phyloP scores from a whole-genome alignment of 148 eudicot genomes.

The Spergularia marina region DNA sequence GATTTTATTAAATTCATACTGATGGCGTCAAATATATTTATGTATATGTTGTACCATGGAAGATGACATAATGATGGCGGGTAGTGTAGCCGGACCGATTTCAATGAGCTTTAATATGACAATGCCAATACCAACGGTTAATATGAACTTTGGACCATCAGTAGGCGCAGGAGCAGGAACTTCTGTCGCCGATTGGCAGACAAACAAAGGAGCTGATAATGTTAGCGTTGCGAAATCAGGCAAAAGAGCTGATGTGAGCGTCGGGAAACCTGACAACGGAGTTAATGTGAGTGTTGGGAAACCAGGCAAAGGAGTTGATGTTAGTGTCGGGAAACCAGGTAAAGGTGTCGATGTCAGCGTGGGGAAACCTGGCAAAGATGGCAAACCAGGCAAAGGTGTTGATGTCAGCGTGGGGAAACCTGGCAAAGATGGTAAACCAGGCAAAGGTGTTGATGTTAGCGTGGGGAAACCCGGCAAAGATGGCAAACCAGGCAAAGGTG shows the following conservation, averaged over 20 bases:
- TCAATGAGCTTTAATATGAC: too few relatives aligned
- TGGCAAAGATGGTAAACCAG: too few relatives aligned
- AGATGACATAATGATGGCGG: not conserved
- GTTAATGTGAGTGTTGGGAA: conserved; percentile 11
- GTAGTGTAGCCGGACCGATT: too few relatives aligned
- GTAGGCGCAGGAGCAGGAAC: too few relatives aligned
- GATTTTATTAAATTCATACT: not conserved
- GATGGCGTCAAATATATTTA: not conserved
- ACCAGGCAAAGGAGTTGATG: conserved; percentile 24
- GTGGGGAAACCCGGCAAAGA: too few relatives aligned
- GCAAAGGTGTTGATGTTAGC: too few relatives aligned
- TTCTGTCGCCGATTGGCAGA: too few relatives aligned
- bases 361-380: not conserved
- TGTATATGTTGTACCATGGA: not conserved
- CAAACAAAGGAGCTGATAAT: conserved; percentile 19
- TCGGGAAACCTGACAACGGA: conserved; percentile 35
- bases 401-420: conserved; percentile 23
- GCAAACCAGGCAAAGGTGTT: not conserved
- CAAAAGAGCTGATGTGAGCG: conserved; percentile 34
- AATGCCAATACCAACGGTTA: too few relatives aligned
- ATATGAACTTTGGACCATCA: too few relatives aligned
- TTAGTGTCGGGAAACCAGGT: conserved; percentile 13
- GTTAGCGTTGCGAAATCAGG: conserved; percentile 23
- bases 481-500: too few relatives aligned
- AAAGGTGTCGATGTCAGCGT: conserved; percentile 39